phyloP scores from a whole-genome alignment of 495 filamentous ascomycete genomes.

The Neurospora tetrasperma region DNA sequence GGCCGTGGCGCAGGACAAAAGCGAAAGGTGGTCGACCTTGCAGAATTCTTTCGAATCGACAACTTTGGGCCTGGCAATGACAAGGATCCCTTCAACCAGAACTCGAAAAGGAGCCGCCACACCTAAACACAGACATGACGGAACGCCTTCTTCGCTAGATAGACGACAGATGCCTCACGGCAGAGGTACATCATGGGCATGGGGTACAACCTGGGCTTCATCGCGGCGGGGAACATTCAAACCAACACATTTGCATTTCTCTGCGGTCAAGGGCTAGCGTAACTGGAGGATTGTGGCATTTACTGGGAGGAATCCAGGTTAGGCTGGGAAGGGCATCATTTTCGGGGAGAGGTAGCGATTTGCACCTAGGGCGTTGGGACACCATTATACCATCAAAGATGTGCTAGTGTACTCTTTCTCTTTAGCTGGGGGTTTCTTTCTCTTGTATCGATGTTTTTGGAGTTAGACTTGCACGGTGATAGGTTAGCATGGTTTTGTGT shows the following conservation, averaged over 20 bases:
- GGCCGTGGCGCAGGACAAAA: constrained; percentile 63
- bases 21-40: constrained; percentile 55
- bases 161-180: not conserved
- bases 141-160: not conserved
- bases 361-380: not conserved
- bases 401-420: not conserved
- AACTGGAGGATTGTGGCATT: not conserved
- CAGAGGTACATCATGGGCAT: not conserved
- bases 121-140: constrained; percentile 30
- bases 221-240: not conserved
- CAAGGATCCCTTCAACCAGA: constrained; percentile 54
- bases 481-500: not conserved
- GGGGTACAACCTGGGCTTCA: not conserved
- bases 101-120: constrained; percentile 63
- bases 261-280: not conserved
- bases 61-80: constrained; percentile 44
- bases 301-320: not conserved
- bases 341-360: not conserved
- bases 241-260: not conserved
- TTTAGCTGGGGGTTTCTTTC: not conserved
- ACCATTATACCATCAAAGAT: constrained; percentile 1
- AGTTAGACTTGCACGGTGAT: not conserved
- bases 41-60: constrained; percentile 76
- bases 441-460: not conserved
- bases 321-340: not conserved